These are phyloP conservation scores for Cryptosporidium canis DNA, from an alignment of 169 alveolate species.

Conservation along the genomic window DNA sequence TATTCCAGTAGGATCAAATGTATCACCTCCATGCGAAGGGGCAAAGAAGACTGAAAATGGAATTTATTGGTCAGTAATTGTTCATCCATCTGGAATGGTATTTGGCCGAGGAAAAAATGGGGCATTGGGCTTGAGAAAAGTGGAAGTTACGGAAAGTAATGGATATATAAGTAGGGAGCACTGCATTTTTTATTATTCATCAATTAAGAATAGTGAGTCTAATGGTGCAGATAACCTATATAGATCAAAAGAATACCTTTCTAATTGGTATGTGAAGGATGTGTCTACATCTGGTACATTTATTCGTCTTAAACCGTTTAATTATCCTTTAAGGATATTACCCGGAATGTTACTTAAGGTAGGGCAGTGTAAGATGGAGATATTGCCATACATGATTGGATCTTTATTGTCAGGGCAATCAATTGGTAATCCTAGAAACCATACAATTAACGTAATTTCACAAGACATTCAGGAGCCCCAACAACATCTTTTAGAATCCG, in stretches of 20 bases:
- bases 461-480: not conserved
- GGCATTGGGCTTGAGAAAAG: conserved; percentile 60
- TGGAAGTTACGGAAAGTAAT: conserved; percentile 75
- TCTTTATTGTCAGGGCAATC: not conserved
- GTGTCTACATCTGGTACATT: conserved; percentile 89
- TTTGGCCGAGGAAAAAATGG: conserved; percentile 65
- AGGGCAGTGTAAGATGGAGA: conserved; percentile 89
- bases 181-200: conserved; percentile 80
- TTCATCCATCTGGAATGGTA: conserved; percentile 71
- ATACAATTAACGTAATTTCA: not conserved
- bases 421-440: not conserved
- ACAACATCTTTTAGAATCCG: not conserved
- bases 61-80: conserved; percentile 59
- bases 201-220: not conserved
- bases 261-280: conserved; percentile 86
- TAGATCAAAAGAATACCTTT: not conserved
- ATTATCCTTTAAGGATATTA: conserved; percentile 82
- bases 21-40: conserved; percentile 29
- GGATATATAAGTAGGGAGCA: conserved; percentile 91
- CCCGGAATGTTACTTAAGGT: conserved; percentile 86
- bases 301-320: conserved; percentile 85
- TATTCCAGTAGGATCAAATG: conserved; percentile 15
- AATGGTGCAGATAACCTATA: not conserved
- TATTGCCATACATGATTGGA: conserved; percentile 49
- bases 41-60: conserved; percentile 54